A percentile compares a stretch with the other conserved stretches of the same genome.
These are phyloP conservation scores for Yamadazyma membranifaciens DNA, from an alignment of 1,139 yeast genomes.

Conservation along the genomic window DNA sequence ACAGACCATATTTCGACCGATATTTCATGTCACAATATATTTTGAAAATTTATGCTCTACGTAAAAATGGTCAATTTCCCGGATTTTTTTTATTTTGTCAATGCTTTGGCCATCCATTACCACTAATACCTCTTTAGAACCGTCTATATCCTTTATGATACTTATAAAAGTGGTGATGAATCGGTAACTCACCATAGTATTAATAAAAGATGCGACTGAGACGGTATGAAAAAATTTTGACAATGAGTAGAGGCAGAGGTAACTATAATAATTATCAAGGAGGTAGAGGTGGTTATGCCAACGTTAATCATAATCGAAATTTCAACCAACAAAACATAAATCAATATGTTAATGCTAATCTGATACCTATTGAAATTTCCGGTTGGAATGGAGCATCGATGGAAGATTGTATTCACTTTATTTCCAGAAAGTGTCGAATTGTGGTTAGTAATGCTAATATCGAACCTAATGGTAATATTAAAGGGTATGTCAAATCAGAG, in stretches of 20 bases:
- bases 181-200: too few relatives aligned
- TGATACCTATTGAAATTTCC: slow-evolving; percentile 56
- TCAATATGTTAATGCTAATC: slow-evolving; percentile 31
- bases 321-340: slow-evolving; percentile 21
- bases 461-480: slow-evolving; percentile 47
- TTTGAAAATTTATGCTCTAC: too few relatives aligned
- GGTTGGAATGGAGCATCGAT: slow-evolving; percentile 83
- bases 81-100: too few relatives aligned
- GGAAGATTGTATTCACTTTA: slow-evolving; percentile 66
- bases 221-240: slow-evolving; percentile 5
- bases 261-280: slow-evolving; percentile 17
- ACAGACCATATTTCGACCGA: too few relatives aligned
- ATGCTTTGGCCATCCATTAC: too few relatives aligned
- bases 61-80: too few relatives aligned
- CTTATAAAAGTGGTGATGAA: too few relatives aligned
- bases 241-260: slow-evolving; percentile 47
- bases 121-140: too few relatives aligned
- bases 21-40: too few relatives aligned
- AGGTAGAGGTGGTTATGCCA: slow-evolving; percentile 10
- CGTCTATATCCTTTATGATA: too few relatives aligned
- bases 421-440: slow-evolving; percentile 65
- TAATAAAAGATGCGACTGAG: too few relatives aligned
- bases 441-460: slow-evolving; percentile 47
- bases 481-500: slow-evolving; percentile 55
- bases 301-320: slow-evolving; percentile 13